Evolutionary conservation across 1,139 yeast species (phyloP).

Genomic region (Candida glucosophila): DNA sequence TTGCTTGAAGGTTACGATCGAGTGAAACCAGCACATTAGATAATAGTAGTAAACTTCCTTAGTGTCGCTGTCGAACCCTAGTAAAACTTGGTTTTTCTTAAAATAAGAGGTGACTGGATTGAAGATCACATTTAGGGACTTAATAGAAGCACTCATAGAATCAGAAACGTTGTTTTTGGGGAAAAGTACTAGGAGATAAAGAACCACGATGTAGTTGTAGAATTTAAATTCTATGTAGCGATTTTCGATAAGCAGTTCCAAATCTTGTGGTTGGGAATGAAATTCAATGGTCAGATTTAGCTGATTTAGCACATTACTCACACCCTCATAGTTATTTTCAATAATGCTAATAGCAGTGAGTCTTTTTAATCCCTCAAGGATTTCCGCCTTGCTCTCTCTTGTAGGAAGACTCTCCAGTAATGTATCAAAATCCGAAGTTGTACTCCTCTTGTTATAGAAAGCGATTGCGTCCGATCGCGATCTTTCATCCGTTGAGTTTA

Average conservation of each 20-base stretch:
- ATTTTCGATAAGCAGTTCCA: slow-evolving; percentile 12
- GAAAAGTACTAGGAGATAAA: slow-evolving; percentile 16
- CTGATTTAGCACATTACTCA: slow-evolving; percentile 11
- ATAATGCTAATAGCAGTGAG: slow-evolving; percentile 8
- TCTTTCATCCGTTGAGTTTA: slow-evolving; percentile 5
- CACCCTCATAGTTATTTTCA: slow-evolving; percentile 14
- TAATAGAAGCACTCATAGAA: background rate
- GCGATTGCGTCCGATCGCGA: slow-evolving; percentile 3
- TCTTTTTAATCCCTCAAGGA: slow-evolving; percentile 6
- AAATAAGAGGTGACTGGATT: slow-evolving; percentile 9
- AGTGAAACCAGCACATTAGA: slow-evolving; percentile 14
- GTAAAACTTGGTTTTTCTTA: slow-evolving; percentile 14
- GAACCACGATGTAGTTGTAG: slow-evolving; percentile 14
- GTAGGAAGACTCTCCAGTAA: slow-evolving; percentile 3
- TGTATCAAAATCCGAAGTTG: slow-evolving; percentile 1
- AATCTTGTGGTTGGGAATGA: slow-evolving; percentile 15
- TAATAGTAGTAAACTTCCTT: slow-evolving; percentile 15
- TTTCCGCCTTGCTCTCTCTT: slow-evolving; percentile 2
- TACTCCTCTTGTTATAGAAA: slow-evolving; percentile 1
- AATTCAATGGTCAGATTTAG: slow-evolving; percentile 15
- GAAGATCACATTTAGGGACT: slow-evolving; percentile 3
- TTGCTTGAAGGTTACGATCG: slow-evolving; percentile 17
- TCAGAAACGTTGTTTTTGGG: slow-evolving; percentile 5
- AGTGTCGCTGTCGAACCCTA: slow-evolving; percentile 4
- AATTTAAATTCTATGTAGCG: slow-evolving; percentile 19